phyloP scores from a whole-genome alignment of 345 rosid genomes.

The Hypericum androsaemum region DNA sequence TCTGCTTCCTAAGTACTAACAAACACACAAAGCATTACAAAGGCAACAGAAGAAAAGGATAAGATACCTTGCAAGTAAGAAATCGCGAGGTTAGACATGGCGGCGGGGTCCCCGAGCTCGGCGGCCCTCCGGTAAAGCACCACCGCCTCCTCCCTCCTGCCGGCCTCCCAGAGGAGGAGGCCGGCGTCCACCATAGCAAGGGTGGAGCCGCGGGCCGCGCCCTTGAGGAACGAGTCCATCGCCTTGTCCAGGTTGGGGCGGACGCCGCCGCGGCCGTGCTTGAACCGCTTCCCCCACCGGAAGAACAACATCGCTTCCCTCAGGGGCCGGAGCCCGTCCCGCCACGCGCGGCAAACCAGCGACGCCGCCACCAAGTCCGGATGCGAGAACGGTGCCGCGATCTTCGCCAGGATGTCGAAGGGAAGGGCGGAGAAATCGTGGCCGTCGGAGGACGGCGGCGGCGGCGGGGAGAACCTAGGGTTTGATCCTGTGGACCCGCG shows the following conservation, averaged over 20 bases:
- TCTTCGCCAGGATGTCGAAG: conserved; percentile 46
- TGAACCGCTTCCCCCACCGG: conserved; percentile 69
- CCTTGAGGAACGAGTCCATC: conserved; percentile 66
- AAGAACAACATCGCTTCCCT: conserved; percentile 78
- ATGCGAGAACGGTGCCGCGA: conserved; percentile 57
- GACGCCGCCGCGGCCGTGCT: conserved; percentile 79
- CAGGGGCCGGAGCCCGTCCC: conserved; percentile 67
- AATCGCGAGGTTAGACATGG: conserved; percentile 75
- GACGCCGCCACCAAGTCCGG: conserved; percentile 64
- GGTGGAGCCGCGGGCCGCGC: conserved; percentile 75
- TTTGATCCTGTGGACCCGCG: no score
- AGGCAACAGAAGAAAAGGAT: neutral
- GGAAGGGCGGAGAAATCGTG: conserved; percentile 68
- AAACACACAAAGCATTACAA: neutral
- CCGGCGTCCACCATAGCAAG: conserved; percentile 99
- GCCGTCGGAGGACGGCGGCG: conserved; percentile 11
- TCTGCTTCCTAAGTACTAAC: no score
- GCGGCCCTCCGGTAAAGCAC: conserved; percentile 62
- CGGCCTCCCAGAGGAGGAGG: conserved; percentile 75
- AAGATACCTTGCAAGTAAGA: neutral
- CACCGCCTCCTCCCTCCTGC: conserved; percentile 44
- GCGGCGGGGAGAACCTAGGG: conserved; percentile 1
- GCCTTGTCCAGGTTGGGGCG: conserved; percentile 58
- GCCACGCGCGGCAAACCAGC: conserved; percentile 72
- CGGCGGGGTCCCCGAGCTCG: conserved; percentile 59